phyloP scores from a whole-genome alignment of 2,329 filamentous ascomycete species.

The Arthroderma sp. region DNA sequence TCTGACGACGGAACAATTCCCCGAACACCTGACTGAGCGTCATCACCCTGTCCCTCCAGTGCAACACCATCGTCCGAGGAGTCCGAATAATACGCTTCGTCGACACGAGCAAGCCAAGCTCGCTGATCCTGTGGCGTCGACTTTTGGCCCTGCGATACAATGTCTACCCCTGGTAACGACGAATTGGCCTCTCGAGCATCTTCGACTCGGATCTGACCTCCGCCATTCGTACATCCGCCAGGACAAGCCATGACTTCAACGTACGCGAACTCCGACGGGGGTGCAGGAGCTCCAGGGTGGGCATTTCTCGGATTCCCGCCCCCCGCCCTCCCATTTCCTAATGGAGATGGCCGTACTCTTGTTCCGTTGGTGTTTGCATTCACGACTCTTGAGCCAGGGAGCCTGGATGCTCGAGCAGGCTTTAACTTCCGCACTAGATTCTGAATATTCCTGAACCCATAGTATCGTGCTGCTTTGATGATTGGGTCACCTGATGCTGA shows the following conservation, averaged over 20 bases:
- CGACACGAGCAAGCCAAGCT: constrained; percentile 67
- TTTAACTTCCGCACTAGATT: constrained; percentile 90
- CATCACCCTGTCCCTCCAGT: constrained; percentile 20
- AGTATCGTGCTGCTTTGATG: constrained; percentile 78
- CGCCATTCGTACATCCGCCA: constrained; percentile 96
- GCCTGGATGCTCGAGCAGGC: constrained; percentile 61
- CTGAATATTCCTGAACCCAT: constrained; percentile 96
- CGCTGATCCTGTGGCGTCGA: constrained; percentile 70
- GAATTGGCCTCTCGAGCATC: constrained; percentile 44
- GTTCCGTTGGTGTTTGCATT: not conserved
- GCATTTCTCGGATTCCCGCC: constrained; percentile 36
- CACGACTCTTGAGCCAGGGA: constrained; percentile 41
- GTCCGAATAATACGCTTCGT: constrained; percentile 80
- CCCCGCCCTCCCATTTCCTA: not conserved
- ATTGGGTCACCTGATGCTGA: constrained; percentile 45
- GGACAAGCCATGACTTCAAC: constrained; percentile 99
- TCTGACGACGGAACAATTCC: constrained; percentile 20
- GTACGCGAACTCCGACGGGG: constrained; percentile 62
- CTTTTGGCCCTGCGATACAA: constrained; percentile 32
- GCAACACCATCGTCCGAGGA: constrained; percentile 41
- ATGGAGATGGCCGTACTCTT: constrained; percentile 38
- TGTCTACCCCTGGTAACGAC: not conserved
- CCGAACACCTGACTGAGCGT: constrained; percentile 17
- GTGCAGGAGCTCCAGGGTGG: constrained; percentile 14
- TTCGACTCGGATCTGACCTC: constrained; percentile 84